These are phyloP conservation scores for Talaromyces sp. DNA, from an alignment of 2,329 filamentous ascomycete species.

Conservation along the genomic window DNA sequence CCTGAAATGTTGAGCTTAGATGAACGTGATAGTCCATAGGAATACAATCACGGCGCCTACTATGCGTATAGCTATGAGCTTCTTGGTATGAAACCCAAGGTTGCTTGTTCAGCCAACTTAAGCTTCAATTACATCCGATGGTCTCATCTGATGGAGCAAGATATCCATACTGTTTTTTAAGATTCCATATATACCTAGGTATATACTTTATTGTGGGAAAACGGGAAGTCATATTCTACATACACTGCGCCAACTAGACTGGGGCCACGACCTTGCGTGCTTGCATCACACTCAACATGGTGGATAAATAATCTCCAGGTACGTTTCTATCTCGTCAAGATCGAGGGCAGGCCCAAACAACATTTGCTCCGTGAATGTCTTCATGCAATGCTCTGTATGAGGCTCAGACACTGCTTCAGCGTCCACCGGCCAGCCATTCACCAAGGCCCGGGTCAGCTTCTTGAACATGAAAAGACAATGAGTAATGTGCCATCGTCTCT, in stretches of 20 bases:
- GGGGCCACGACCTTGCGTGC: not conserved
- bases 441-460: not conserved
- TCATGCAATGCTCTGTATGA: not conserved
- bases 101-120: no score
- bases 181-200: no score
- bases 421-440: not conserved
- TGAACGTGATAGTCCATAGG: not conserved
- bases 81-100: no score
- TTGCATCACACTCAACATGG: not conserved
- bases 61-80: no score
- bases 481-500: not conserved
- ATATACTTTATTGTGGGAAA: no score
- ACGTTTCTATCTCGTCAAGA: not conserved
- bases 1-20: not conserved
- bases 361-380: not conserved
- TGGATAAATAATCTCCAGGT: not conserved
- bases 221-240: not conserved
- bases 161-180: no score
- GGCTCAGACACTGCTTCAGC: not conserved
- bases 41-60: not conserved
- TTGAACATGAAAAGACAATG: not conserved
- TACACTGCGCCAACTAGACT: not conserved
- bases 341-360: not conserved
- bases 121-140: no score
- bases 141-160: no score